These are phyloP conservation scores for Starmerella riodocensis DNA, from an alignment of 805 yeast genomes.

Conservation along the genomic window DNA sequence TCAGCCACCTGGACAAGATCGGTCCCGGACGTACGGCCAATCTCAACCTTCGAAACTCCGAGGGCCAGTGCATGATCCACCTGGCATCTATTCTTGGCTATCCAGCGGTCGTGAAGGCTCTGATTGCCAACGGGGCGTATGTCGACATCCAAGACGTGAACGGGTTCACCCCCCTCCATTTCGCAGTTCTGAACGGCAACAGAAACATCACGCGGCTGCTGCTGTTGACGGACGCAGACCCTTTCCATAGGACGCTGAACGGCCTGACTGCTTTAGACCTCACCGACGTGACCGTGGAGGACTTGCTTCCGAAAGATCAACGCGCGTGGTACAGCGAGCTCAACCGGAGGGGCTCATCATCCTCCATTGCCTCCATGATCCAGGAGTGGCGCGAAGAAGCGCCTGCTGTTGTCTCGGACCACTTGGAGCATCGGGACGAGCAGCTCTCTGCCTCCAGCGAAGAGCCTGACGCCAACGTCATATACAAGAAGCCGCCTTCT, in stretches of 20 bases:
- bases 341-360: conserved; percentile 20
- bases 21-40: conserved; percentile 37
- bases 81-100: conserved; percentile 71
- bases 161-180: conserved; percentile 79
- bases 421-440: no score
- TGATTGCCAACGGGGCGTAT: conserved; percentile 48
- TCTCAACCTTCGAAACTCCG: conserved; percentile 65
- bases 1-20: conserved; percentile 24
- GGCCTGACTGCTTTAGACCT: conserved; percentile 30
- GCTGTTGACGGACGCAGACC: conserved; percentile 21
- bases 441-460: no score
- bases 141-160: conserved; percentile 57
- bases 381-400: conserved; percentile 9
- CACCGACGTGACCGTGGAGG: conserved; percentile 23
- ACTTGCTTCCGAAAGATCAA: conserved; percentile 22
- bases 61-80: conserved; percentile 83
- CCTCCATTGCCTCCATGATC: conserved; percentile 17
- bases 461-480: neutral
- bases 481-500: conserved; percentile 15
- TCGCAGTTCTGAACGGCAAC: conserved; percentile 67
- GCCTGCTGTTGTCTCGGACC: neutral
- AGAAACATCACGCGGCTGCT: conserved; percentile 31
- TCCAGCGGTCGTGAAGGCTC: conserved; percentile 42
- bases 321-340: conserved; percentile 21
- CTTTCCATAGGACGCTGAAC: conserved; percentile 21